A percentile compares a stretch with the other conserved stretches of the same genome.
These are phyloP conservation scores for Tolypocladium pustulatum DNA, from an alignment of 2,329 filamentous ascomycete species.

Conservation along the genomic window DNA sequence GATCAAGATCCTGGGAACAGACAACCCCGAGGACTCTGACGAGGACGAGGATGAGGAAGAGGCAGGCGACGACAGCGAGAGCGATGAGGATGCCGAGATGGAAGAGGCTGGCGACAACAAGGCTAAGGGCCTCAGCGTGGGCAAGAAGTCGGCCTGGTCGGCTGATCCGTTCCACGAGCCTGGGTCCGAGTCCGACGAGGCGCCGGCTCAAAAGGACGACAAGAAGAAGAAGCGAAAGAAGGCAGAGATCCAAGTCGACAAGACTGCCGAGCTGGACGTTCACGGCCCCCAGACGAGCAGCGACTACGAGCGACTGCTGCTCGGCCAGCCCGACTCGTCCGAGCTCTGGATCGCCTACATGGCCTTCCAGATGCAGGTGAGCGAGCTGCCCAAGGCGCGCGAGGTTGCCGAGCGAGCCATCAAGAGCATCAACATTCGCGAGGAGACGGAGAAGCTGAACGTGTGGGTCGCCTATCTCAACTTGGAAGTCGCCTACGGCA, in stretches of 20 bases:
- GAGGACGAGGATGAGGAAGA: slow-evolving; percentile 22
- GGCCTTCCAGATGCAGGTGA: slow-evolving; percentile 93
- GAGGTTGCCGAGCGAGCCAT: slow-evolving; percentile 86
- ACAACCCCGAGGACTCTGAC: slow-evolving; percentile 32
- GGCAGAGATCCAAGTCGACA: slow-evolving; percentile 72
- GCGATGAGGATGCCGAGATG: slow-evolving; percentile 27
- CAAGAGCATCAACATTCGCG: slow-evolving; percentile 80
- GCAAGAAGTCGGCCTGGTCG: slow-evolving; percentile 84
- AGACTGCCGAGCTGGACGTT: slow-evolving; percentile 82
- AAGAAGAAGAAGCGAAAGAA: slow-evolving; percentile 61
- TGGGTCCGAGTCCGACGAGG: slow-evolving; percentile 36
- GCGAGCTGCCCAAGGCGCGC: slow-evolving; percentile 78
- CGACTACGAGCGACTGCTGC: slow-evolving; percentile 87
- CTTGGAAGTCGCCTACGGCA: slow-evolving; percentile 83
- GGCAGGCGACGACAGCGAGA: slow-evolving; percentile 24
- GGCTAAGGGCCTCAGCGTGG: slow-evolving; percentile 27
- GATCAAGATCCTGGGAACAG: slow-evolving; percentile 33
- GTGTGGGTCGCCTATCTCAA: slow-evolving; percentile 94
- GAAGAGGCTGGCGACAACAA: slow-evolving; percentile 27
- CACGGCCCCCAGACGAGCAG: slow-evolving; percentile 81
- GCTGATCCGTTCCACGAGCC: slow-evolving; percentile 56
- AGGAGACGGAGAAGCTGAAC: slow-evolving; percentile 88
- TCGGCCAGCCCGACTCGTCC: slow-evolving; percentile 89
- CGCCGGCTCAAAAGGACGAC: slow-evolving; percentile 26
- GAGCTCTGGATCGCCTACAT: slow-evolving; percentile 94